Percentiles rank a stretch among this genome's conserved stretches.
These are phyloP conservation scores for Flaveria bidentis DNA, from an alignment of 129 eudicot species.

Conservation along the genomic window DNA sequence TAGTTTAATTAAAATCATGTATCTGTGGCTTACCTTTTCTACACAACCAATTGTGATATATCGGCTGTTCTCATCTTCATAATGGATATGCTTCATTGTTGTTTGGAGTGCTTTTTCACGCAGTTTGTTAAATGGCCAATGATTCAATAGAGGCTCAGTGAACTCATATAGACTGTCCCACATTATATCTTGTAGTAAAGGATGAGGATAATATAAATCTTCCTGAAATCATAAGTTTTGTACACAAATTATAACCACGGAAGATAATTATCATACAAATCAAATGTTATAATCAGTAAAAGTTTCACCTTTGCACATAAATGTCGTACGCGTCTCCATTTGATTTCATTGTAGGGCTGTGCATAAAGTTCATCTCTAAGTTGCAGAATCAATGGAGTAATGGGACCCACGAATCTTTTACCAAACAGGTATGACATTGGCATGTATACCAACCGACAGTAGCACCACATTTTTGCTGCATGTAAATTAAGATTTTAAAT, in stretches of 20 bases:
- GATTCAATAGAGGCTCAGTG: conserved; percentile 36
- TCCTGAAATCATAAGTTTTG: conserved; percentile 25
- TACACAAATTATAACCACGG: background rate
- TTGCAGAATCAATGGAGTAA: conserved; percentile 44
- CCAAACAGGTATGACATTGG: conserved; percentile 57
- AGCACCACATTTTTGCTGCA: conserved; percentile 51
- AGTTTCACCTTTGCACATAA: conserved; percentile 54
- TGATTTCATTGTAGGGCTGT: conserved; percentile 59
- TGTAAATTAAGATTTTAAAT: background rate
- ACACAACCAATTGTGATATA: conserved; percentile 80
- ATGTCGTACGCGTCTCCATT: conserved; percentile 61
- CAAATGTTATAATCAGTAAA: background rate
- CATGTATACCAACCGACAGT: conserved; percentile 49
- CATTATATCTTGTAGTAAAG: conserved; percentile 40
- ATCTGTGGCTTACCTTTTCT: conserved; percentile 49
- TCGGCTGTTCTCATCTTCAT: conserved; percentile 77
- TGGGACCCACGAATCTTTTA: conserved; percentile 41
- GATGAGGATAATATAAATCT: conserved; percentile 42
- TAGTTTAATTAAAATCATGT: background rate
- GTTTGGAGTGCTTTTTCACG: conserved; percentile 40
- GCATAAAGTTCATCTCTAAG: conserved; percentile 66
- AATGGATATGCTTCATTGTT: conserved; percentile 44
- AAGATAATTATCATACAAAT: background rate
- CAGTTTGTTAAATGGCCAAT: conserved; percentile 41
- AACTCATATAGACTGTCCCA: conserved; percentile 40